Percentiles rank a stretch among this genome's conserved stretches.
These are phyloP conservation scores for Phaeoacremonium minimum DNA, from an alignment of 2,329 filamentous ascomycete species.

Conservation along the genomic window DNA sequence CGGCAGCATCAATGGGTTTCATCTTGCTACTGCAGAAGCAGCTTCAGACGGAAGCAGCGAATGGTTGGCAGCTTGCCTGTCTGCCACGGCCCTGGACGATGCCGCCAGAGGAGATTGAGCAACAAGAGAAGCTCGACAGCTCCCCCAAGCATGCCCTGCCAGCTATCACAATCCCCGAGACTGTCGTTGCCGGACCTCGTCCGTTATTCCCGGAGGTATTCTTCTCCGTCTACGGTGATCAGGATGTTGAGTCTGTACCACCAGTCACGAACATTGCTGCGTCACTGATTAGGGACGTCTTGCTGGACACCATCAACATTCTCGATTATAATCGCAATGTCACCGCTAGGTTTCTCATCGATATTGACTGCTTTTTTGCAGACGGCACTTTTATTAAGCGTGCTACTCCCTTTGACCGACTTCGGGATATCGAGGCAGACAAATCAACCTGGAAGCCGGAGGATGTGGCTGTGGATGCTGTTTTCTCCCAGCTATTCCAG, in stretches of 20 bases:
- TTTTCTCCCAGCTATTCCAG: conserved; percentile 92
- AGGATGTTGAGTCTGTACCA: conserved; percentile 87
- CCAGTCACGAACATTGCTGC: conserved; percentile 70
- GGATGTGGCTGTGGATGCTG: conserved; percentile 93
- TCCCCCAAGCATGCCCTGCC: conserved; percentile 76
- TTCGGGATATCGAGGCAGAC: conserved; percentile 63
- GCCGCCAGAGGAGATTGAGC: conserved; percentile 55
- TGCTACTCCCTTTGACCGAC: conserved; percentile 85
- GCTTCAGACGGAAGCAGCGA: conserved; percentile 70
- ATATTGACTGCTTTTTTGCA: conserved; percentile 92
- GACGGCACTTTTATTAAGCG: conserved; percentile 89
- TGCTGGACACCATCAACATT: conserved; percentile 90
- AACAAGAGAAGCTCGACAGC: conserved; percentile 53
- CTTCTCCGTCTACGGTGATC: conserved; percentile 84
- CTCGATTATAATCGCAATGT: conserved; percentile 88
- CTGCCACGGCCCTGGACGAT: conserved; percentile 66
- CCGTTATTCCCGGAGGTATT: conserved; percentile 89
- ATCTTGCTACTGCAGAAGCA: conserved; percentile 83
- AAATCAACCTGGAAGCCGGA: conserved; percentile 92
- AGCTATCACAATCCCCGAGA: conserved; percentile 67
- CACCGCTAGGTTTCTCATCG: conserved; percentile 84
- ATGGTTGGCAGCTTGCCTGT: conserved; percentile 70
- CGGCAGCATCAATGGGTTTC: conserved; percentile 62
- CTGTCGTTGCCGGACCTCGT: conserved; percentile 68
- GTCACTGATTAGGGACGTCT: conserved; percentile 76